Evolutionary conservation across 345 rosid species (phyloP).

Genomic region (Mallotus nudiflorus): DNA sequence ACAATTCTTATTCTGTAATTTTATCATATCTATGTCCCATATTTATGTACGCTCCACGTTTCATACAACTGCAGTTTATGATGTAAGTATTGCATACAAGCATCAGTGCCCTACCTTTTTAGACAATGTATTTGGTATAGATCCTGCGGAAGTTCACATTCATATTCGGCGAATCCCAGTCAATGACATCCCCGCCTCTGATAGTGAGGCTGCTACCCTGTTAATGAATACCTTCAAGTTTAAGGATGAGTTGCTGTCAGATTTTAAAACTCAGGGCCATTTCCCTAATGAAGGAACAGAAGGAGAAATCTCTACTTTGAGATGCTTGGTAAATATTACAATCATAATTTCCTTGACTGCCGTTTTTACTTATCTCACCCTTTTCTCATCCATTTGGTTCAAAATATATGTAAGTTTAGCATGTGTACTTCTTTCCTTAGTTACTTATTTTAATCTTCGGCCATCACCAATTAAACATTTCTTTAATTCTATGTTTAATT

Average conservation of each 20-base stretch:
- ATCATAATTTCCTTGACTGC: constrained; percentile 53
- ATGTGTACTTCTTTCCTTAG: constrained; percentile 49
- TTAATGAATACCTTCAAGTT: constrained; percentile 54
- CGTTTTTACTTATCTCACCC: constrained; percentile 54
- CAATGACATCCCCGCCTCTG: constrained; percentile 47
- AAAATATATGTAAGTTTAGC: constrained; percentile 60
- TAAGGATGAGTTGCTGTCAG: constrained; percentile 61
- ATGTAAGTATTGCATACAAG: constrained; percentile 73
- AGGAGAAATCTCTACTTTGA: constrained; percentile 47
- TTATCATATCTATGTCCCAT: neutral
- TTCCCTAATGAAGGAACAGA: constrained; percentile 54
- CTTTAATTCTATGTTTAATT: constrained; percentile 20
- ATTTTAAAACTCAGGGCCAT: constrained; percentile 56
- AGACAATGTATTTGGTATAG: constrained; percentile 80
- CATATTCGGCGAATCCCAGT: constrained; percentile 56
- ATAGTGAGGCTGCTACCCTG: constrained; percentile 55
- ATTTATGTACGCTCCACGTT: neutral
- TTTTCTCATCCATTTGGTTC: constrained; percentile 50
- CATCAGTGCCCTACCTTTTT: constrained; percentile 62
- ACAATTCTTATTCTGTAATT: neutral
- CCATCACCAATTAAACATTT: constrained; percentile 35
- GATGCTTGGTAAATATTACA: constrained; percentile 46
- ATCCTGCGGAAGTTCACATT: constrained; percentile 83
- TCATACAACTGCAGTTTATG: constrained; percentile 62
- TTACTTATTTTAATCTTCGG: constrained; percentile 46